Conservation (phyloP, 768 basidiomycete species). For the Kwoniella dendrophila region DNA sequence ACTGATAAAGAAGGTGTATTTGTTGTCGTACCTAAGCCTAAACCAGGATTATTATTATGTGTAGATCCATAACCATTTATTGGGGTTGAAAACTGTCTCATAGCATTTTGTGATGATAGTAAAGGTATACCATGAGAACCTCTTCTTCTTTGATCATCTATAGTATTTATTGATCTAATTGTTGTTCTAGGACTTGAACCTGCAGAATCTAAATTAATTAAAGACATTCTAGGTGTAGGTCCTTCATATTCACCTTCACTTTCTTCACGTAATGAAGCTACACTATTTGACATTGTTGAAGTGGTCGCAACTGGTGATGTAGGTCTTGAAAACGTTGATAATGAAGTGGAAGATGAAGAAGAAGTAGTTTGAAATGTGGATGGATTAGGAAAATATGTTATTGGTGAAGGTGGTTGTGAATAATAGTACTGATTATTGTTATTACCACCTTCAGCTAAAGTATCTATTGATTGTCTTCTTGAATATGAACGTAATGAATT, state of each 20-base stretch:
- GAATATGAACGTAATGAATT: conserved; percentile 16
- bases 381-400: conserved; percentile 26
- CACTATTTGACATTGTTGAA: conserved; percentile 6
- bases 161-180: not conserved
- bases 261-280: conserved; percentile 3
- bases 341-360: conserved; percentile 4
- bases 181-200: conserved; percentile 22
- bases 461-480: conserved; percentile 15
- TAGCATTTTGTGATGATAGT: not conserved
- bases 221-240: conserved; percentile 13
- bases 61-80: conserved; percentile 29
- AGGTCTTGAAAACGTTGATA: no score
- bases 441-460: conserved; percentile 3
- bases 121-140: conserved; percentile 7
- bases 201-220: conserved; percentile 18
- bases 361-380: conserved; percentile 8
- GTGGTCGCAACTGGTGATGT: not conserved
- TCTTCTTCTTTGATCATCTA: conserved; percentile 14
- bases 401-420: conserved; percentile 20
- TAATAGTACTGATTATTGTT: no score
- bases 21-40: conserved; percentile 27
- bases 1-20: conserved; percentile 5
- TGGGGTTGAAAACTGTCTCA: conserved; percentile 18
- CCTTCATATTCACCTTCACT: not conserved
- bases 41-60: conserved; percentile 8